Percentiles rank a stretch among this genome's conserved stretches.
Evolutionary conservation across 345 rosid genomes (phyloP).

Genomic region (Brassica napus): DNA sequence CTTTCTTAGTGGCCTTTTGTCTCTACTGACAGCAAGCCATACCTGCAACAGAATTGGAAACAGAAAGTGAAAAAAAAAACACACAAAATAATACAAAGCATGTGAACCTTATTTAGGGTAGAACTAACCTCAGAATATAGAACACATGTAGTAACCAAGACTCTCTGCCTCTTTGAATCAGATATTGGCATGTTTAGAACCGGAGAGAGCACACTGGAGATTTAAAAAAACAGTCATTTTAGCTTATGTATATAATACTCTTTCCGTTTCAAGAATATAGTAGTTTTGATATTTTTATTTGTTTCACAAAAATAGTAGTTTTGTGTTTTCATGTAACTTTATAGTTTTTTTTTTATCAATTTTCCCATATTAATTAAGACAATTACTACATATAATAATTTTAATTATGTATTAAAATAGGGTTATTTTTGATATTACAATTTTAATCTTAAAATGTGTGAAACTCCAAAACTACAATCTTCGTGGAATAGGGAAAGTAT

Average conservation of each 20-base stretch:
- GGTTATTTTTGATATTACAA: no score
- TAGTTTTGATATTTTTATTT: no score
- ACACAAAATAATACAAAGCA: conserved; percentile 21
- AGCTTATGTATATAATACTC: conserved; percentile 9
- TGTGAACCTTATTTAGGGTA: conserved; percentile 20
- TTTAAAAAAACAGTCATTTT: conserved; percentile 7
- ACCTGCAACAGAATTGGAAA: conserved; percentile 52
- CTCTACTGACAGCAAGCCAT: conserved; percentile 91
- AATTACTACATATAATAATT: no score
- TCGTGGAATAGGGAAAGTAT: no score
- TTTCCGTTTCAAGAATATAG: no score
- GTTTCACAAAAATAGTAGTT: neutral
- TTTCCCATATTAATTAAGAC: no score
- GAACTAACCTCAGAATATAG: conserved; percentile 93
- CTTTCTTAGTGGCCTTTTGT: conserved; percentile 74
- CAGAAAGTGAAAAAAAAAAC: conserved; percentile 3
- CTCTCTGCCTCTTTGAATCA: conserved; percentile 96
- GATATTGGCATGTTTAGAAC: conserved; percentile 90
- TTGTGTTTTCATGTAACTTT: no score
- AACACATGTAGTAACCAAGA: conserved; percentile 92
- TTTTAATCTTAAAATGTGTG: no score
- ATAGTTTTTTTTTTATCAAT: no score
- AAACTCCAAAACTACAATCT: no score
- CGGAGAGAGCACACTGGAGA: conserved; percentile 91
- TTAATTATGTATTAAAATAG: no score